Percentiles rank a stretch among this genome's conserved stretches.
These are phyloP conservation scores for Fusarium sacchari DNA, from an alignment of 2,329 filamentous ascomycete genomes.

Conservation along the genomic window DNA sequence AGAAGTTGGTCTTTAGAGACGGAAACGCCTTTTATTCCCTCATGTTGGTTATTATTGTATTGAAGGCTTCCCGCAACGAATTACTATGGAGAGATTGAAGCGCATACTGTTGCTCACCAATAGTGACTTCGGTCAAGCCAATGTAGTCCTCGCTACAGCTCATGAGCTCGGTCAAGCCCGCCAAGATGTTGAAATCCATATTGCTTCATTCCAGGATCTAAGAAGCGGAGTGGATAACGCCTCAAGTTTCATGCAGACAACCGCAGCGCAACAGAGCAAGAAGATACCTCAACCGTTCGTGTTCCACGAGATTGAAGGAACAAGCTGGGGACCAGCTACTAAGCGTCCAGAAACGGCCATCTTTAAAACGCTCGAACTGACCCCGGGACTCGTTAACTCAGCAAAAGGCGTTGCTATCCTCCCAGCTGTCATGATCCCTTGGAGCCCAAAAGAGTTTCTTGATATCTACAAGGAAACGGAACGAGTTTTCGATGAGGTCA, in stretches of 20 bases:
- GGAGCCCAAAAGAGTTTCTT: background rate
- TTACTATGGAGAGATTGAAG: fast-evolving
- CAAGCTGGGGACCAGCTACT: background rate
- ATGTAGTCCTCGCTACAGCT: background rate
- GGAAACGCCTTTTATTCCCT: background rate
- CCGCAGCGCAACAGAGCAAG: background rate
- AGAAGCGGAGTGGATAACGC: background rate
- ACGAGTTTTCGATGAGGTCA: background rate
- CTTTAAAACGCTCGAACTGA: background rate
- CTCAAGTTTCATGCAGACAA: background rate
- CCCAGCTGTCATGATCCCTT: background rate
- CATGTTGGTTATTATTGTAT: fast-evolving
- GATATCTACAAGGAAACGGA: background rate
- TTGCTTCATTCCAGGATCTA: background rate
- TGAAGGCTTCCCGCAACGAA: fast-evolving
- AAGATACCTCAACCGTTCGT: background rate
- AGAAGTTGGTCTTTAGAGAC: background rate
- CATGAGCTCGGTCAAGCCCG: background rate
- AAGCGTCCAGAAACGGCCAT: background rate
- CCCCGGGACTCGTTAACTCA: background rate
- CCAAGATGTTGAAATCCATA: background rate
- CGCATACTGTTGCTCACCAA: background rate
- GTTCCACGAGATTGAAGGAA: background rate
- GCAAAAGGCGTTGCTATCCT: background rate
- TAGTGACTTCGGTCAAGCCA: background rate